Conservation (phyloP, 2,329 filamentous ascomycete species). For the Coniochaeta sp. region DNA sequence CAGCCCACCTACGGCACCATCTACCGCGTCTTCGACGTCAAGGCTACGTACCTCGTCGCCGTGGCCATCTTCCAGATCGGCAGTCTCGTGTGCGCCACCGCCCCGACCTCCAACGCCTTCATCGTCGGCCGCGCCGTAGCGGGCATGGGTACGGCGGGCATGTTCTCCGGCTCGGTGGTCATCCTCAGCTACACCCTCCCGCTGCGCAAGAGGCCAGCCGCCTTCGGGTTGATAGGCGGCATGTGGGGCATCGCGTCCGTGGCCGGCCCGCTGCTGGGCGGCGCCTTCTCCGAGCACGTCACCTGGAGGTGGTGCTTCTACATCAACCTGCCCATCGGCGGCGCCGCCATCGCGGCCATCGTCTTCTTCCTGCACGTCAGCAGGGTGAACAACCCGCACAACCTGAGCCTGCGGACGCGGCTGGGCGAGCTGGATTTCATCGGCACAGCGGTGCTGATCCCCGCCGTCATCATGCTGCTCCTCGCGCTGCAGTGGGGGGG, state of each 20-base stretch:
- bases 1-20: conserved; percentile 43
- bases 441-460: conserved; percentile 43
- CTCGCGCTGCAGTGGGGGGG: conserved; percentile 53
- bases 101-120: conserved; percentile 38
- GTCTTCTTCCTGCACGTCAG: conserved; percentile 16
- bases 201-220: conserved; percentile 44
- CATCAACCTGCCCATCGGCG: conserved; percentile 26
- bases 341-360: conserved; percentile 16
- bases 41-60: conserved; percentile 34
- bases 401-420: conserved; percentile 26
- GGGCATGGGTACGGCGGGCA: conserved; percentile 42
- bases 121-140: conserved; percentile 46
- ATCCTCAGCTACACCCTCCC: conserved; percentile 43
- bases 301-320: conserved; percentile 49
- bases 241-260: conserved; percentile 48
- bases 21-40: conserved; percentile 44
- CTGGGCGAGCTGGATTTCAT: conserved; percentile 40
- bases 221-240: conserved; percentile 46
- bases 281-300: conserved; percentile 39
- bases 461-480: conserved; percentile 44
- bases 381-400: conserved; percentile 22
- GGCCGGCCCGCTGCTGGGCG: conserved; percentile 42
- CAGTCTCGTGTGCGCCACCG: conserved; percentile 31
- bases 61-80: conserved; percentile 25
- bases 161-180: conserved; percentile 43